Evolutionary conservation across 1,284 basidiomycete species (phyloP).

Genomic region (Moniliella sp.): DNA sequence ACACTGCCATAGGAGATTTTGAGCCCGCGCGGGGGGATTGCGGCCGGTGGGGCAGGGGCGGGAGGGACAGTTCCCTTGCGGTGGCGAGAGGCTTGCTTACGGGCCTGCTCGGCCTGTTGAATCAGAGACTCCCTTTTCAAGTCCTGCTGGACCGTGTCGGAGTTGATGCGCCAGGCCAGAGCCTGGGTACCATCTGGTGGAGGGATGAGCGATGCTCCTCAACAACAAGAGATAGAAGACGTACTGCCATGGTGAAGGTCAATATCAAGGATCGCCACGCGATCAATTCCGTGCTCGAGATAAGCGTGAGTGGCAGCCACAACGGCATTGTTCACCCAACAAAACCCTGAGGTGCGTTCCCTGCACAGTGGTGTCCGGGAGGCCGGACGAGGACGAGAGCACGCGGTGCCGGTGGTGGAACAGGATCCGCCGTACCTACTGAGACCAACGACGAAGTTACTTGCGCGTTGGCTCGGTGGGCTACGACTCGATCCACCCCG

Average conservation of each 20-base stretch:
- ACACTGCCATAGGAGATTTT: constrained; percentile 66
- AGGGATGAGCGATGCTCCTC: not conserved
- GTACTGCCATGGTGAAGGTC: constrained; percentile 57
- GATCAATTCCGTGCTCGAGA: constrained; percentile 52
- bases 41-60: not conserved
- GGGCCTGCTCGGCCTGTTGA: not conserved
- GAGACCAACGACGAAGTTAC: too few relatives aligned
- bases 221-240: not conserved
- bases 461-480: not conserved
- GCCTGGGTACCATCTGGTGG: constrained; percentile 73
- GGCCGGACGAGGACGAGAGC: constrained; percentile 30
- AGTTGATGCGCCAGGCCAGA: constrained; percentile 73
- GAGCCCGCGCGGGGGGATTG: constrained; percentile 30
- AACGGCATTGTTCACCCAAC: constrained; percentile 78
- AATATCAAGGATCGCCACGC: constrained; percentile 71
- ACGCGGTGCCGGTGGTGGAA: constrained; percentile 8
- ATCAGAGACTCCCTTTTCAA: constrained; percentile 10
- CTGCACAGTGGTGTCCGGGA: constrained; percentile 32
- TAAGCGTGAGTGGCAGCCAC: constrained; percentile 81
- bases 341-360: constrained; percentile 51
- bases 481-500: constrained; percentile 26
- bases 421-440: not conserved
- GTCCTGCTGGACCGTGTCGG: constrained; percentile 43
- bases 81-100: not conserved
- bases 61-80: not conserved